phyloP scores from a whole-genome alignment of 1,284 basidiomycete species.

The Chondrostereum purpureum region DNA sequence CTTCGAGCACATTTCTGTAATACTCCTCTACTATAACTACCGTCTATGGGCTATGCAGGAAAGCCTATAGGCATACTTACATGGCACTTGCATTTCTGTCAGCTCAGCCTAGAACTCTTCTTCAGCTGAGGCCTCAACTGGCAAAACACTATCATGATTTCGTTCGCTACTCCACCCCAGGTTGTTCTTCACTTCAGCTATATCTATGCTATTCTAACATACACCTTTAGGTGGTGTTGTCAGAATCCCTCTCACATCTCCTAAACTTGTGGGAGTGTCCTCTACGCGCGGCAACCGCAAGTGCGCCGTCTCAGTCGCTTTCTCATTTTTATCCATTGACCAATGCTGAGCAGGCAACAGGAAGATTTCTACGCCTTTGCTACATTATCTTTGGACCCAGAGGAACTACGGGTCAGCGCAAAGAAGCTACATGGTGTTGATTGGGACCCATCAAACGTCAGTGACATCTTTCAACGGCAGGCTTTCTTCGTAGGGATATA shows the following conservation, averaged over 20 bases:
- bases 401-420: constrained; percentile 62
- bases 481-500: constrained; percentile 84
- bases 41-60: not conserved
- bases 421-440: constrained; percentile 56
- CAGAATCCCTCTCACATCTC: constrained; percentile 37
- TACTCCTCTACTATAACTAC: too few species aligned
- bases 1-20: too few species aligned
- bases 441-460: constrained; percentile 64
- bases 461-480: constrained; percentile 62
- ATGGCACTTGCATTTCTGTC: not conserved
- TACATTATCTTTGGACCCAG: constrained; percentile 65
- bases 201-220: not conserved
- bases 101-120: not conserved
- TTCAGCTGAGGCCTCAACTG: not conserved
- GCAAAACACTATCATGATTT: constrained; percentile 14
- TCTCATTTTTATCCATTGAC: constrained; percentile 5
- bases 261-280: constrained; percentile 67
- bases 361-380: constrained; percentile 81
- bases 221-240: constrained; percentile 26
- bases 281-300: constrained; percentile 70
- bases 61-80: not conserved
- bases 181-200: not conserved
- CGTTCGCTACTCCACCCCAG: constrained; percentile 13
- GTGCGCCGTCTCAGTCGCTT: constrained; percentile 30
- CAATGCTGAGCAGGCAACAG: constrained; percentile 51